phyloP scores from a whole-genome alignment of 345 rosid genomes.

The Gossypium herbaceum region DNA sequence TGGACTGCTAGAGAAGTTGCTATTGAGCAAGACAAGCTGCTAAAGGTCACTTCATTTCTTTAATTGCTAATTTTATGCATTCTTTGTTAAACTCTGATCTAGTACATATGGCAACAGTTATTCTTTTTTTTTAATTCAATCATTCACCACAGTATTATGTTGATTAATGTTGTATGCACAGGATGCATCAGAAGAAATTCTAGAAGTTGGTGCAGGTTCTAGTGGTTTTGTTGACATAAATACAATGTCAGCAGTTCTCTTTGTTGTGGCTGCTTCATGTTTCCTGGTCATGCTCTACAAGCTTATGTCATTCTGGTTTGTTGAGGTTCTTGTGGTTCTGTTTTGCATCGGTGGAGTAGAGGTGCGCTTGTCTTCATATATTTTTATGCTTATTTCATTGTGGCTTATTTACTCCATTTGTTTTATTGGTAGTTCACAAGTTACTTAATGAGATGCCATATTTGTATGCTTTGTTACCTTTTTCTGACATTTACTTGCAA shows the following conservation, averaged over 20 bases:
- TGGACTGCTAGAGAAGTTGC: constrained; percentile 87
- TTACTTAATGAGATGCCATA: neutral
- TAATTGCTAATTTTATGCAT: constrained; percentile 1
- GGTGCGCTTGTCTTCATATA: constrained; percentile 39
- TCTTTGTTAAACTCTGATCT: neutral
- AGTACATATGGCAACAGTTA: neutral
- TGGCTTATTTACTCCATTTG: neutral
- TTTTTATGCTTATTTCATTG: neutral
- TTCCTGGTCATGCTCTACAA: constrained; percentile 97
- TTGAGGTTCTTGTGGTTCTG: constrained; percentile 83
- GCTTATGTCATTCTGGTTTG: constrained; percentile 90
- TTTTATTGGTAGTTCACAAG: neutral
- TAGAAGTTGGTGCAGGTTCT: constrained; percentile 39
- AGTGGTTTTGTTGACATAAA: constrained; percentile 73
- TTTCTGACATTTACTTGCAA: neutral
- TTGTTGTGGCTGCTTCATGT: constrained; percentile 90
- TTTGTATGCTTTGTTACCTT: neutral
- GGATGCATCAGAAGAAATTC: constrained; percentile 71
- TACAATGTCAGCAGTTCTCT: constrained; percentile 65
- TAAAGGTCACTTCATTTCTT: constrained; percentile 51
- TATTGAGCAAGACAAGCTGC: constrained; percentile 82
- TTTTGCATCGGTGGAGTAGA: constrained; percentile 96
- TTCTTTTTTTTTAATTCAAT: neutral
- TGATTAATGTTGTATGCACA: constrained; percentile 26
- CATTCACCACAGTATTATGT: neutral